Base-by-base conservation (phyloP, 257 asterid genomes). In the Solanum pimpinellifolium region DNA sequence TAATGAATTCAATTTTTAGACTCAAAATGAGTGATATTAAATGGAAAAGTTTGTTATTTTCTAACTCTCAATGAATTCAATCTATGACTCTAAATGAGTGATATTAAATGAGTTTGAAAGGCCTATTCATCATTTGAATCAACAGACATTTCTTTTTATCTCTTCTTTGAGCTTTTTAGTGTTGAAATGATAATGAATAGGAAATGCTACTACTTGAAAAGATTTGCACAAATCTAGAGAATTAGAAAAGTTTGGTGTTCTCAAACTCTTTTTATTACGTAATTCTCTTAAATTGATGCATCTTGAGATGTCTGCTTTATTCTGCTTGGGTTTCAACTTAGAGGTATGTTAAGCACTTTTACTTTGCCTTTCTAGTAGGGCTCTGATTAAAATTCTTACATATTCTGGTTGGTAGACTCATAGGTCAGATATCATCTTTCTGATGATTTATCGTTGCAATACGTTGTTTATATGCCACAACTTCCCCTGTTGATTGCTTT, bases 71-170 rank as follows among this genome's bases (percentile, higher is more conserved):
- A 20, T 93, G 70, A 44, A 25, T 31, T 27, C 23, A 42, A n/a
- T 76, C 42, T 44, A 76, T n/a, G 83, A 42, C 33, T 74, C 7
- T 1, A 41, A 41, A 41, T 12, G 35, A 12, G 59, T 75, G 83
- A 23, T 75, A 23, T 56, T 56, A 18, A 56, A 56, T 56, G 93
- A 85, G 81, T 44, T 62, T 60, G 35, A 73, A 86, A 87, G 88
- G 92, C 86, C 35, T 85, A 42, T 18, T 31, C 37, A n/a, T 7
- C 21, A 7, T 44, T 41, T 25, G 31, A 75, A 75, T 75, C 47
- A 39, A 76, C 60, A 42, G 35, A 76, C 42, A 42, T 76, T 76
- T 75, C 82, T 1, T 75, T 75, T 39, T n/a, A 41, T 76, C 59
- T 42, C 37, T 76, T 76, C 83, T 42, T n/a, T 16, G 37, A 42